phyloP scores from a whole-genome alignment of 768 basidiomycete species.

The Chalciporus sphaerocephalus region DNA sequence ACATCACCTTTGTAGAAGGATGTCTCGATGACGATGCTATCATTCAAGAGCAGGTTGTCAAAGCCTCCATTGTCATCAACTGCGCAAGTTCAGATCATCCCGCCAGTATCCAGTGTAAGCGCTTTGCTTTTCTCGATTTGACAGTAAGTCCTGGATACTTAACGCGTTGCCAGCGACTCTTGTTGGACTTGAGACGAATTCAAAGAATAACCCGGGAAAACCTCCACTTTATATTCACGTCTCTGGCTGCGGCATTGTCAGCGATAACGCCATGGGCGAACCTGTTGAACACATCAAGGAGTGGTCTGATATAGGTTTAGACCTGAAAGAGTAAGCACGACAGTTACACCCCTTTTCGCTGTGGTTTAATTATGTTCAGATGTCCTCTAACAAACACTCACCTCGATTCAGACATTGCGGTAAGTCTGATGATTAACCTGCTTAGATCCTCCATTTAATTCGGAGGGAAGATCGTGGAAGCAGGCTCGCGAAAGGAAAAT shows the following conservation, averaged over 20 bases:
- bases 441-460: neutral
- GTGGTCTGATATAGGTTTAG: conserved; percentile 38
- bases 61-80: conserved; percentile 40
- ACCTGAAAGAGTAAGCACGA: conserved; percentile 26
- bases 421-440: conserved; percentile 5
- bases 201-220: conserved; percentile 32
- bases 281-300: conserved; percentile 28
- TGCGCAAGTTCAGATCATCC: conserved; percentile 39
- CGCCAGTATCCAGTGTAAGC: conserved; percentile 32
- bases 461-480: conserved; percentile 33
- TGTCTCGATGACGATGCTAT: conserved; percentile 34
- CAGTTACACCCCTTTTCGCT: neutral
- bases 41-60: conserved; percentile 34
- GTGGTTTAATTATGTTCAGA: conserved; percentile 9
- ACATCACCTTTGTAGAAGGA: conserved; percentile 37
- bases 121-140: neutral
- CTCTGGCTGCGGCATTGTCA: conserved; percentile 39
- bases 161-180: conserved; percentile 36
- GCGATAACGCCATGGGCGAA: conserved; percentile 41
- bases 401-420: conserved; percentile 32
- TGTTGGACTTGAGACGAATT: conserved; percentile 35
- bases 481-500: conserved; percentile 37
- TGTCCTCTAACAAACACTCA: conserved; percentile 30
- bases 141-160: neutral
- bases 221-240: conserved; percentile 43